These are phyloP conservation scores for Nicotiana noctiflora DNA, from an alignment of 257 asterid species.

Conservation along the genomic window DNA sequence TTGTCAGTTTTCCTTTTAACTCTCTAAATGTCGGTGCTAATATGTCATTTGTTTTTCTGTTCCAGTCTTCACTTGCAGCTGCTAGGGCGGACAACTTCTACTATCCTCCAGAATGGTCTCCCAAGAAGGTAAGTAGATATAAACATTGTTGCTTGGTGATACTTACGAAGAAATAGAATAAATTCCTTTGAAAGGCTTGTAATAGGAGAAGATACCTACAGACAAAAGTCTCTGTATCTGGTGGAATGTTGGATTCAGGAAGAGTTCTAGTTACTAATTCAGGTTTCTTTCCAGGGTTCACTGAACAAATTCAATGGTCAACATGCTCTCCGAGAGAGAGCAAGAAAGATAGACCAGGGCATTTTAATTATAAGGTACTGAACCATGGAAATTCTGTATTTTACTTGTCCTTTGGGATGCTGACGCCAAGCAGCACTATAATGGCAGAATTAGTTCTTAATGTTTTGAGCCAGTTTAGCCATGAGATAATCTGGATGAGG, in stretches of 20 bases:
- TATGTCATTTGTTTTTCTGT: conserved; percentile 16
- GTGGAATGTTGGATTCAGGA: background rate
- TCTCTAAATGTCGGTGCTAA: background rate
- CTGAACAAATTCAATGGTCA: conserved; percentile 93
- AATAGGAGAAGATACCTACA: too few relatives aligned
- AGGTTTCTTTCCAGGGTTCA: conserved; percentile 52
- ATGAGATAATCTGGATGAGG: background rate
- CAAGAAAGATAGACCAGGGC: conserved; percentile 92
- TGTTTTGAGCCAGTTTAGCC: background rate
- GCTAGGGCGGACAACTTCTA: conserved; percentile 98
- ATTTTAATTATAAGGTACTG: conserved; percentile 86
- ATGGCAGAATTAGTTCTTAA: background rate
- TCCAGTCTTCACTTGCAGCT: conserved; percentile 97
- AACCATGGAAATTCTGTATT: background rate
- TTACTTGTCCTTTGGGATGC: background rate
- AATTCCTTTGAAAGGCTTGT: too few relatives aligned
- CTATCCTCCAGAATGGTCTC: conserved; percentile 99
- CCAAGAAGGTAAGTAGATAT: conserved; percentile 63
- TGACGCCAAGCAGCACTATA: background rate
- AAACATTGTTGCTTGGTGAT: background rate
- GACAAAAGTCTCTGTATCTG: background rate
- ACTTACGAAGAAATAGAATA: too few relatives aligned
- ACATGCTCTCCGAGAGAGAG: conserved; percentile 95
- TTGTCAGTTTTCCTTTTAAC: background rate
- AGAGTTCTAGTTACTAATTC: conserved; percentile 1